These are phyloP conservation scores for Ziziphus jujuba DNA, from an alignment of 306 rosid genomes.

Conservation along the genomic window DNA sequence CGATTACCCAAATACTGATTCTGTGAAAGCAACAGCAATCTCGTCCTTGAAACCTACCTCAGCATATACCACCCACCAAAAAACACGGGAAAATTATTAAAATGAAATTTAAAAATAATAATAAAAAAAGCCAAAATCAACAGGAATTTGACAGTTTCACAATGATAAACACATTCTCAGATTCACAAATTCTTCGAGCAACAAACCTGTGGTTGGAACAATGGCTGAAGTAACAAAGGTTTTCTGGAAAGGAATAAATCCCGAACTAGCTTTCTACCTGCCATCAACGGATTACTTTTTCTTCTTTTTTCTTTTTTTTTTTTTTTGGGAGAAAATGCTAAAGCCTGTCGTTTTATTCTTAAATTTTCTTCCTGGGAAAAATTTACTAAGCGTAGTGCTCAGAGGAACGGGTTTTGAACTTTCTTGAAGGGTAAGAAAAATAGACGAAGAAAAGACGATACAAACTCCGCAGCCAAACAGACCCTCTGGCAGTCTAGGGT, in stretches of 20 bases:
- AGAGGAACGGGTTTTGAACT: background rate
- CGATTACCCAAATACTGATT: constrained; percentile 43
- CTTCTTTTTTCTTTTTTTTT: too few relatives aligned
- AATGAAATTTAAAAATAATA: background rate
- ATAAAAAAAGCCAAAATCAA: background rate
- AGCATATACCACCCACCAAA: constrained; percentile 14
- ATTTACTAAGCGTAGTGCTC: background rate
- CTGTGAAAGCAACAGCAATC: constrained; percentile 40
- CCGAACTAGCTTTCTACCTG: constrained; percentile 68
- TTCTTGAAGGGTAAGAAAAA: constrained; percentile 18
- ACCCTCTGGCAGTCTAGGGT: constrained; percentile 9
- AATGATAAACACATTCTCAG: background rate
- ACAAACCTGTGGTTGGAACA: constrained; percentile 48
- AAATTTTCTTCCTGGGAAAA: background rate
- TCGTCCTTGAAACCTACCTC: constrained; percentile 43
- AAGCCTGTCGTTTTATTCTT: background rate
- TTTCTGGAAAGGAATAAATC: constrained; percentile 56
- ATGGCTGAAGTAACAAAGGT: constrained; percentile 41
- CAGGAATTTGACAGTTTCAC: background rate
- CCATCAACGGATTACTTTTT: constrained; percentile 36
- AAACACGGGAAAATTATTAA: background rate
- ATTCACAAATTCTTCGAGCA: background rate
- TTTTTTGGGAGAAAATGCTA: background rate
- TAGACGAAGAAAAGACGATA: background rate
- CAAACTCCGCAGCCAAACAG: background rate